phyloP scores from a whole-genome alignment of 441 rosid species.

The Euphorbia corollata region DNA sequence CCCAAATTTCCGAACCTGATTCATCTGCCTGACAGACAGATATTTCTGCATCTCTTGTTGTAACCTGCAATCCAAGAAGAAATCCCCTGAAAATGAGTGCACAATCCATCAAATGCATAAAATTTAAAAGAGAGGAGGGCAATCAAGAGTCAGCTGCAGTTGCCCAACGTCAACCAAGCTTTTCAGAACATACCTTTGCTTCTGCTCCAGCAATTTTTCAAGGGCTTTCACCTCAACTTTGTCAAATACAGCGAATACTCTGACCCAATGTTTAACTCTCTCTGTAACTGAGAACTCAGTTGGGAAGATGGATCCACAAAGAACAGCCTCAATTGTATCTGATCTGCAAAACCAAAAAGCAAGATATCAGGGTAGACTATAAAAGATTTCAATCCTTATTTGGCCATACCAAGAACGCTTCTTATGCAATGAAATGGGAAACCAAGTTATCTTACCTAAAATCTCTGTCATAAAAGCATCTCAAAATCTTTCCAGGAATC shows the following conservation, averaged over 20 bases:
- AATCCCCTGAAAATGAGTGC: conserved; percentile 34
- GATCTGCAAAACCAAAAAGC: conserved; percentile 60
- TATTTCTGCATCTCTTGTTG: conserved; percentile 98
- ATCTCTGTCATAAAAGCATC: conserved; percentile 94
- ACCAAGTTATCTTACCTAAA: conserved; percentile 50
- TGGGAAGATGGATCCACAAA: conserved; percentile 68
- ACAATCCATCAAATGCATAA: conserved; percentile 30
- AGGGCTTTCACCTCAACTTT: conserved; percentile 87
- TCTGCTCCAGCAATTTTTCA: conserved; percentile 92
- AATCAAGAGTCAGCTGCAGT: conserved; percentile 18
- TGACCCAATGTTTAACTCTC: conserved; percentile 69
- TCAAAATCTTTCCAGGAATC: conserved; percentile 96
- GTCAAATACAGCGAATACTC: conserved; percentile 73
- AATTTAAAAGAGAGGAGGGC: conserved; percentile 17
- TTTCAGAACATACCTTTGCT: conserved; percentile 62
- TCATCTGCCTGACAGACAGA: conserved; percentile 69
- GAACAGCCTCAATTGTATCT: conserved; percentile 73
- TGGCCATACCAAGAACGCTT: conserved; percentile 11
- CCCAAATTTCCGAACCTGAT: conserved; percentile 54
- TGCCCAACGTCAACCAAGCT: conserved; percentile 24
- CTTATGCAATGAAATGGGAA: neutral
- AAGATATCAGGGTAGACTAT: conserved; percentile 3
- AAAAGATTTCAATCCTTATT: neutral
- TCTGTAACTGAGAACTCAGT: conserved; percentile 52
- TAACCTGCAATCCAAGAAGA: conserved; percentile 69